Evolutionary conservation across 169 alveolate genomes (phyloP), one percentile per base, ranked within the genome.

Genomic region (Cryptosporidium ubiquitum): DNA sequence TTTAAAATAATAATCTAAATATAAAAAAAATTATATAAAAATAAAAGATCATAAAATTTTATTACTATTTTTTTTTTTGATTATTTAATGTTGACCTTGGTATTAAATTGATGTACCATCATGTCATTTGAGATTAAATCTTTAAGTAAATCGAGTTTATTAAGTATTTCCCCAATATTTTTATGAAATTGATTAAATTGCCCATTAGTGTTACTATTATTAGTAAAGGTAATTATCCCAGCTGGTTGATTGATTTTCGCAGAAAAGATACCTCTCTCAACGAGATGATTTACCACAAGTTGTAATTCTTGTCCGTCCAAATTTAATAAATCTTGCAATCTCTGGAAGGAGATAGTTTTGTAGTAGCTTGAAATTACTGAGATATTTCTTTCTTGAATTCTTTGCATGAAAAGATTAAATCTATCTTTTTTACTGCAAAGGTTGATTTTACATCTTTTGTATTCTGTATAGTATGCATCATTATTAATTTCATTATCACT

Each of bases 221-320:
- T 58, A 73, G 33, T 35, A 64, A 79, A 79, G 0, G 40, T 35
- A 26, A 79, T 79, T 35, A 44, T 42, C 23, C 51, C 55, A 10
- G 33, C 49, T 12, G 89, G 89, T 33, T 79, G 89, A 79, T 79
- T 79, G 16, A 79, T 79, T 42, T 79, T 79, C 7, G 89, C 89
- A 40, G 71, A 79, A 42, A 79, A 79, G 5, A 79, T 44, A 20
- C 52, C 55, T 44, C 66, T 58, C 4, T 79, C 89, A 60, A 79
- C 75, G 5, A 79, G 68, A 64, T 79, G 35, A 37, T 79, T 79
- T n/a, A 79, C 23, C 14, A 61, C 89, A 23, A 66, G 31, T 44
- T 79, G 89, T 29, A 79, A 66, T 29, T 79, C 89, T 42, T 61
- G 37, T 3, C 31, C 79, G 61, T 79, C 74, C 55, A 79, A 42